Conservation (phyloP, 495 filamentous ascomycete genomes). For the Thermochaetoides thermophila region DNA sequence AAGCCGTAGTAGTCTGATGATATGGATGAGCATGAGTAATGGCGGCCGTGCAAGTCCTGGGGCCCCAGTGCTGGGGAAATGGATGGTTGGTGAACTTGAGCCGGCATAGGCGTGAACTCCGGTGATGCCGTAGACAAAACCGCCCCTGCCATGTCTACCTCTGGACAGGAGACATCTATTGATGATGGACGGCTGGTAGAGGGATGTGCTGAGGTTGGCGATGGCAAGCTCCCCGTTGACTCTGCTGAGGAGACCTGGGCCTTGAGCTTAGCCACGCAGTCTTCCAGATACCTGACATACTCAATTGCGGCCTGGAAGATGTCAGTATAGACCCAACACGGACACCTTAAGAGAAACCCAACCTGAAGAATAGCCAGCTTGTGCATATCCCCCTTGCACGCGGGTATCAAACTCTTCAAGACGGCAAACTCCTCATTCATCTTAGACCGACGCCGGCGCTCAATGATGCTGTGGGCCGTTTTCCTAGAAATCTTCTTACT, state of each 20-base stretch:
- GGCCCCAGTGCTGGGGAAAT: slow-evolving; percentile 33
- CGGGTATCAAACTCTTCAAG: slow-evolving; percentile 90
- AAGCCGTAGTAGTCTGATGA: slow-evolving; percentile 28
- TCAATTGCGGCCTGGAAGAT: slow-evolving; percentile 72
- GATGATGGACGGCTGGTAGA: too few species aligned
- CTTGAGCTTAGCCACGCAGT: slow-evolving; percentile 74
- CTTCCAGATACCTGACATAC: slow-evolving; percentile 86
- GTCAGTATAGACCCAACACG: too few species aligned
- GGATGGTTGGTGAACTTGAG: slow-evolving; percentile 26
- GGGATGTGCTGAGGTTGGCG: slow-evolving; percentile 4
- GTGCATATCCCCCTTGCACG: slow-evolving; percentile 90
- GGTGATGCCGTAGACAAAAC: too few species aligned
- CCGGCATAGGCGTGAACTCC: slow-evolving; percentile 17
- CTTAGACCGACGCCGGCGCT: slow-evolving; percentile 78
- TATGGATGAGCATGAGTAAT: slow-evolving; percentile 32
- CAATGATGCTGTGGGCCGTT: slow-evolving; percentile 91
- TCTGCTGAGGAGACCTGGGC: too few species aligned
- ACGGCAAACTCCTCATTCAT: slow-evolving; percentile 98
- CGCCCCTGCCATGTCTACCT: too few species aligned
- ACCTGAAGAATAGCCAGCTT: slow-evolving; percentile 95
- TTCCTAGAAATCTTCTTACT: slow-evolving; percentile 89
- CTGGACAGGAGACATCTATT: too few species aligned
- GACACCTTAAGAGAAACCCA: slow-evolving; percentile 18
- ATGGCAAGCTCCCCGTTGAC: neutral
- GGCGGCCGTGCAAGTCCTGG: slow-evolving; percentile 19